Conservation (phyloP, 2,329 filamentous ascomycete species). For the Fusarium dlaminii region DNA sequence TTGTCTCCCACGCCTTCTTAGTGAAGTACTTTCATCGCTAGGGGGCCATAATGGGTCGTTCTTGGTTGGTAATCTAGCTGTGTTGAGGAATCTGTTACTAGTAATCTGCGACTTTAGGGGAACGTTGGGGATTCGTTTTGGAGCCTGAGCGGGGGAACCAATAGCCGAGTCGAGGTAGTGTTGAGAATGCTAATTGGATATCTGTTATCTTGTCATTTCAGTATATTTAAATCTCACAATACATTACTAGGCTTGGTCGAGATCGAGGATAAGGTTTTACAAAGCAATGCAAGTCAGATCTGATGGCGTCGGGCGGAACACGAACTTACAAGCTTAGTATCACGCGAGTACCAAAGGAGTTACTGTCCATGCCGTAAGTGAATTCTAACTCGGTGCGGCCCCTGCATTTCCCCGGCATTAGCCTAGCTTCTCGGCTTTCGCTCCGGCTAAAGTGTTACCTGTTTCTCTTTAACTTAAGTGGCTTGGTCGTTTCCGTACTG, state of each 20-base stretch:
- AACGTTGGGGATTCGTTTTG: not conserved
- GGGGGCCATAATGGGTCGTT: not conserved
- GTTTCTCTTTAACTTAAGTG: not conserved
- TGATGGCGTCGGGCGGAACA: not conserved
- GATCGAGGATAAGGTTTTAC: not conserved
- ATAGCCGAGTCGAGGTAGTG: not conserved
- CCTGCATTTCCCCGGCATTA: not conserved
- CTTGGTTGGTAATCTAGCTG: not conserved
- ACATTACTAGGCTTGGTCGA: not conserved
- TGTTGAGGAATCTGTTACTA: not conserved
- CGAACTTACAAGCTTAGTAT: not conserved
- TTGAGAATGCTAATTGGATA: not conserved
- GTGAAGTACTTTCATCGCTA: not conserved
- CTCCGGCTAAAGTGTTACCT: not conserved
- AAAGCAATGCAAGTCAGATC: not conserved
- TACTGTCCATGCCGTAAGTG: not conserved
- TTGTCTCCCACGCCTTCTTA: not conserved
- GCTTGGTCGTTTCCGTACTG: not conserved
- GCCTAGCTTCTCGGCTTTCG: not conserved
- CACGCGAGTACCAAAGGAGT: not conserved
- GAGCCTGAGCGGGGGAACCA: not conserved
- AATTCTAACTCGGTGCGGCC: not conserved
- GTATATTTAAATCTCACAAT: not conserved
- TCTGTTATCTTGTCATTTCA: too few relatives aligned
- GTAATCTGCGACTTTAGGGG: not conserved